phyloP scores from a whole-genome alignment of 1,284 basidiomycete genomes.

The Entoloma clypeatum region DNA sequence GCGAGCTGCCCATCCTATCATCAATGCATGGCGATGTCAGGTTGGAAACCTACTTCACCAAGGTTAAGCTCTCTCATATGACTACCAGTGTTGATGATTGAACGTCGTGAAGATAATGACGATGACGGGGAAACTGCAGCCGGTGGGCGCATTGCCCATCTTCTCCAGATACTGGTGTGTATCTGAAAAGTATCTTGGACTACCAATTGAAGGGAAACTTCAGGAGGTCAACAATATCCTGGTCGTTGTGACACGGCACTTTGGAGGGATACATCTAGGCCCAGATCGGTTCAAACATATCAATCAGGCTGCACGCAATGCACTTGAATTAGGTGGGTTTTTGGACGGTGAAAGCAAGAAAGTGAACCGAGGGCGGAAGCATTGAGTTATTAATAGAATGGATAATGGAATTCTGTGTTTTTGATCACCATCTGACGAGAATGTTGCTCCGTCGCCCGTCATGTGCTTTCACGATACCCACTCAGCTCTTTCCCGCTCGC shows the following conservation, averaged over 20 bases:
- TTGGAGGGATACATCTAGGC: slow-evolving; percentile 78
- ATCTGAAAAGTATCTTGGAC: background rate
- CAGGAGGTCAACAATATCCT: slow-evolving; percentile 80
- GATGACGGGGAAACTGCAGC: slow-evolving; percentile 93
- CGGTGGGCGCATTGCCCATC: slow-evolving; percentile 80
- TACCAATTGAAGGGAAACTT: background rate
- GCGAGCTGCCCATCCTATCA: slow-evolving; percentile 83
- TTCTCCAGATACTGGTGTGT: slow-evolving; percentile 81
- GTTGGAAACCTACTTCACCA: slow-evolving; percentile 66
- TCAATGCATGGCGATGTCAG: slow-evolving; percentile 84
- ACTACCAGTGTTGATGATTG: background rate
- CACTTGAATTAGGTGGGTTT: slow-evolving; percentile 80
- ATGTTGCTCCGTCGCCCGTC: slow-evolving; percentile 15
- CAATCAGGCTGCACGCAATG: slow-evolving; percentile 85
- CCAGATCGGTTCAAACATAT: slow-evolving; percentile 92
- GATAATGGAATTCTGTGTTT: too few species aligned
- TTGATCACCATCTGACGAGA: too few species aligned
- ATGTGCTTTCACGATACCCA: slow-evolving; percentile 7
- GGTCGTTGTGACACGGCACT: slow-evolving; percentile 80
- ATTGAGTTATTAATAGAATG: too few species aligned
- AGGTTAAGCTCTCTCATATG: slow-evolving; percentile 40
- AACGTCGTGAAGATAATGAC: slow-evolving; percentile 68
- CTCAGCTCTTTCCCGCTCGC: slow-evolving; percentile 7
- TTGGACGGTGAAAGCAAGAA: slow-evolving; percentile 43
- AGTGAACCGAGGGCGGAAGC: slow-evolving; percentile 21